Evolutionary conservation across 805 yeast genomes (phyloP), one percentile per base, ranked within the genome.

Genomic region (Barnettozyma vustinii): DNA sequence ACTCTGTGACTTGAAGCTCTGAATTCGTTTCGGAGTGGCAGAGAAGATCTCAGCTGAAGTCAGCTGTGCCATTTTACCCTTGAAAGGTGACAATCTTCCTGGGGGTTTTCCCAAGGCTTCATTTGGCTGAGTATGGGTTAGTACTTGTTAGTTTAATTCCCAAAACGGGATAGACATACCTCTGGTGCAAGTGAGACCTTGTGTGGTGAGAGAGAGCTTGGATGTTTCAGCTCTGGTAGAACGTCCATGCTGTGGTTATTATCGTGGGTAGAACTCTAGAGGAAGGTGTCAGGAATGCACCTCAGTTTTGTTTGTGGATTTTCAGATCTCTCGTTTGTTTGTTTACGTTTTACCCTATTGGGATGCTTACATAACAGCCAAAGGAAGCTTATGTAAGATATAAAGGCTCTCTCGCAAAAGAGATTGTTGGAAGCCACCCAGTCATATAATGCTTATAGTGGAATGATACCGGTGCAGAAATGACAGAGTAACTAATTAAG

Each of bases 1-100:
- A 40, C 69, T 67, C 25, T 59, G 64, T 4, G 64, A 55, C 56
- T 59, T 39, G 20, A 52, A 45, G 15, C 16, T 37, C 9, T 45
- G 41, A 21, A 65, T 40, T 42, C 70, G 56, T 27, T 55, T 59
- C 7, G 72, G 72, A 0, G 70, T 66, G 3, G 56, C 45, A 8
- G 61, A 58, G 30, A 54, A 57, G 8, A 58, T 53, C 43, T 55
- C 55, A 4, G 39, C 39, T 0, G 54, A 44, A 1, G 57, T 39
- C 53, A 51, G 44, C 3, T 13, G 35, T 10, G 58, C 20, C 40
- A 36, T 51, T n/a, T 47, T 19, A 0, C 61, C 61, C 36, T 59
- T 61, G 53, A 57, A 52, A 2, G 65, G 64, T 1, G 64, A 59
- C 1, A 61, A 19, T 35, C 65, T 50, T 4, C 41, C 54, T 19